Evolutionary conservation across 176 grass and related monocot genomes (phyloP).

Genomic region (Themeda triandra): DNA sequence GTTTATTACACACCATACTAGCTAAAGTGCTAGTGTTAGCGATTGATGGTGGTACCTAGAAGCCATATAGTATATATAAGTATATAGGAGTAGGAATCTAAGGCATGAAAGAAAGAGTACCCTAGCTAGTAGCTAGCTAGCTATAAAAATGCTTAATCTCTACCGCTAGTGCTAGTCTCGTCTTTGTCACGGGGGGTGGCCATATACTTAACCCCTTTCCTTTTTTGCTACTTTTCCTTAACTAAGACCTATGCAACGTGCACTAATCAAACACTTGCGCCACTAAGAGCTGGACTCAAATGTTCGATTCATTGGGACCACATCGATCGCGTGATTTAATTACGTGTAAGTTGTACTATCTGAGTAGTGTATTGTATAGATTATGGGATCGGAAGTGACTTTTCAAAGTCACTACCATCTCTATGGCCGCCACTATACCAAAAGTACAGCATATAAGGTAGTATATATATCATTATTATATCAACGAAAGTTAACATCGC

Average conservation of each 20-base stretch:
- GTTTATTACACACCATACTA: neutral
- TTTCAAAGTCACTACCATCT: neutral
- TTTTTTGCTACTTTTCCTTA: neutral
- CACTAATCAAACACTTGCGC: neutral
- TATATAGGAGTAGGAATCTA: too few species aligned
- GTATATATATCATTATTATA: too few species aligned
- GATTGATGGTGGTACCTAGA: neutral
- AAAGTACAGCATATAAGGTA: neutral
- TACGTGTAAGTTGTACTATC: neutral
- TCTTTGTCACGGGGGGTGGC: neutral
- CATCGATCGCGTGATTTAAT: neutral
- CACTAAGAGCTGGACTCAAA: neutral
- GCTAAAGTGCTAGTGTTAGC: neutral
- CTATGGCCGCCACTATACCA: neutral
- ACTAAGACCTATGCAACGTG: conserved; percentile 13
- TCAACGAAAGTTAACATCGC: neutral
- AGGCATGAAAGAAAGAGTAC: too few species aligned
- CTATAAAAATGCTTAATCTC: neutral
- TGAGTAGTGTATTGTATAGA: neutral
- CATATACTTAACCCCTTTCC: neutral
- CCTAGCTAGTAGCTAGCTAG: neutral
- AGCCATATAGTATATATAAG: too few species aligned
- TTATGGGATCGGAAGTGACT: neutral
- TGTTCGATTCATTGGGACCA: neutral
- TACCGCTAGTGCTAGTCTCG: too few species aligned